Evolutionary conservation across 2,329 filamentous ascomycete genomes (phyloP).

Genomic region (Cyclaneusma minus): DNA sequence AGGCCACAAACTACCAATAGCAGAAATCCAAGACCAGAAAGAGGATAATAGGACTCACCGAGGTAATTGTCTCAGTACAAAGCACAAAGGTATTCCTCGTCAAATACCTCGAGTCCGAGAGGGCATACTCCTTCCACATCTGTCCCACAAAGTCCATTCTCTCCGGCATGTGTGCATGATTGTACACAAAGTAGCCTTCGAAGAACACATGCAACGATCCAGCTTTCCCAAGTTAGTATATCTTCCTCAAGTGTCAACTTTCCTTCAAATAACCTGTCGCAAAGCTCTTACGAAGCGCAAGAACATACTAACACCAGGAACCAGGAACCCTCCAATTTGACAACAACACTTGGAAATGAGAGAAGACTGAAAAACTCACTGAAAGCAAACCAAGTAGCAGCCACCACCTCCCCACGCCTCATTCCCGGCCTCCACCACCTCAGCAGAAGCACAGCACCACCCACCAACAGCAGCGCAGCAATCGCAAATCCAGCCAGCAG

Average conservation of each 20-base stretch:
- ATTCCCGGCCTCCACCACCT: background rate
- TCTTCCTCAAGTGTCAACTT: background rate
- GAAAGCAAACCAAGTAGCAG: constrained; percentile 17
- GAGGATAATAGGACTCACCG: constrained; percentile 12
- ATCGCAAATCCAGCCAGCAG: no score
- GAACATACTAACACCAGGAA: no score
- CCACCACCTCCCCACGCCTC: no score
- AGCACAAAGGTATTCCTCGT: constrained; percentile 35
- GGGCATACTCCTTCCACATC: constrained; percentile 42
- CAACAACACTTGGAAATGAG: no score
- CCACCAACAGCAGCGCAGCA: no score
- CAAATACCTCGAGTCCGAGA: constrained; percentile 40
- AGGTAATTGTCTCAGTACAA: constrained; percentile 39
- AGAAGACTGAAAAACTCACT: constrained; percentile 9
- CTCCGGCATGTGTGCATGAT: constrained; percentile 25
- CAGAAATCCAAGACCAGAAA: no score
- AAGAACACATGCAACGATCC: constrained; percentile 17
- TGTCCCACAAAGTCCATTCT: constrained; percentile 30
- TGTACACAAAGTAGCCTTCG: constrained; percentile 32
- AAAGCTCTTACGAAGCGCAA: no score
- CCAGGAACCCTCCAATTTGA: no score
- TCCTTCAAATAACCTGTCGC: background rate
- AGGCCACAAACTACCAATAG: no score
- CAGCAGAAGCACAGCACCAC: no score
- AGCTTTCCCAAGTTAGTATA: constrained; percentile 7